These are phyloP conservation scores for Takakia lepidozioides DNA, from an alignment of 225 moss, liverwort and hornwort species.

Conservation along the genomic window DNA sequence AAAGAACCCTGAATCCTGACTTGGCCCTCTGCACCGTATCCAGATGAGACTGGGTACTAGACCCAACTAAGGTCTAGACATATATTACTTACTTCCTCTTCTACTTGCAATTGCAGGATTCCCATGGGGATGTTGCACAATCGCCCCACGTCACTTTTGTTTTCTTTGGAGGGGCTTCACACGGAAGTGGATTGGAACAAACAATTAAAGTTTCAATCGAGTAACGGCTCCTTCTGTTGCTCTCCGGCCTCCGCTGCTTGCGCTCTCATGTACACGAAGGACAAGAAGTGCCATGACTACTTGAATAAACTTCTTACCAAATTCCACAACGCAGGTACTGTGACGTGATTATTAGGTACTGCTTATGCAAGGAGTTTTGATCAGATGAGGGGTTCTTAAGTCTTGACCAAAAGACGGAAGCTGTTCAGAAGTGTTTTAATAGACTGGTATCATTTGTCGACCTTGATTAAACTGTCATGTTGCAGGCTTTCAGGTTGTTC, in stretches of 20 bases:
- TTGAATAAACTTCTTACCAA: slow-evolving; percentile 37
- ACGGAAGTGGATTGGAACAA: slow-evolving; percentile 56
- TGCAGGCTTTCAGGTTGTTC: too few species aligned
- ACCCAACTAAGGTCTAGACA: neutral
- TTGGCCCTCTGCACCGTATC: neutral
- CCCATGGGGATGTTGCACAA: slow-evolving; percentile 67
- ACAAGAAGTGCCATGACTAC: slow-evolving; percentile 50
- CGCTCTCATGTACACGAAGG: slow-evolving; percentile 58
- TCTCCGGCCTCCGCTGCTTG: slow-evolving; percentile 82
- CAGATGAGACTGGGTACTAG: neutral
- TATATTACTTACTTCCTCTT: neutral
- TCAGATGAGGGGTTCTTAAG: too few species aligned
- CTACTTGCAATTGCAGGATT: slow-evolving; percentile 29
- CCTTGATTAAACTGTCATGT: too few species aligned
- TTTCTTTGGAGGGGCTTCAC: slow-evolving; percentile 73
- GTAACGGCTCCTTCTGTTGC: slow-evolving; percentile 59
- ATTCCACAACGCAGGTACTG: slow-evolving; percentile 50
- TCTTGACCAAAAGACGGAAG: too few species aligned
- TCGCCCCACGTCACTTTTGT: slow-evolving; percentile 63
- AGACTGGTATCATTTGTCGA: neutral
- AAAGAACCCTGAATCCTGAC: neutral
- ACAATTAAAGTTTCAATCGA: slow-evolving; percentile 54
- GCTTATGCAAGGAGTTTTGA: too few species aligned
- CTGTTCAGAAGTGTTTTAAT: too few species aligned
- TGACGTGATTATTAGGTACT: neutral